These are phyloP conservation scores for Phytopythium aichiense DNA, from an alignment of 352 stramenopile genomes.

Conservation along the genomic window DNA sequence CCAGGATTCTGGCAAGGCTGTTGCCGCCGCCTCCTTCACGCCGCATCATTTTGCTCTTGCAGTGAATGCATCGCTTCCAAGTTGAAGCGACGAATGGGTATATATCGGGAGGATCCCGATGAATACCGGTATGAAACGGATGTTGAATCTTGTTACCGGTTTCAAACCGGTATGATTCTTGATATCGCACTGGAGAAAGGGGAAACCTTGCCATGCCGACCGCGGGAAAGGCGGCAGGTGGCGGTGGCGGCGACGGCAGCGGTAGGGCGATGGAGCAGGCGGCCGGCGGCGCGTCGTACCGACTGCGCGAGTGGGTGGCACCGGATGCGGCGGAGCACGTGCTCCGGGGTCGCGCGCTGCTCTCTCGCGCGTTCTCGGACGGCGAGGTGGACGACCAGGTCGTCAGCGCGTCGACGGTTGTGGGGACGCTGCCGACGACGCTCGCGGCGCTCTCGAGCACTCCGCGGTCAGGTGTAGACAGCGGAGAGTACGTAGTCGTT, in stretches of 20 bases:
- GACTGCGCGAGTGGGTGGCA: neutral
- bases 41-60: too few relatives aligned
- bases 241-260: neutral
- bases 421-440: neutral
- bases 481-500: neutral
- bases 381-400: constrained; percentile 1
- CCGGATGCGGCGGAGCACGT: neutral
- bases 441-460: neutral
- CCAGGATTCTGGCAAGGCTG: neutral
- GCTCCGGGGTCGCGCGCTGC: neutral
- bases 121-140: neutral
- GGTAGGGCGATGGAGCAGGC: neutral
- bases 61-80: too few relatives aligned
- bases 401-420: neutral
- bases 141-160: constrained; percentile 3
- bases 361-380: constrained; percentile 7
- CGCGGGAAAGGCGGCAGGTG: neutral
- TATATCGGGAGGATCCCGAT: too few relatives aligned
- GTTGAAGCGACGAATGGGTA: neutral
- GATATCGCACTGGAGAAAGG: neutral
- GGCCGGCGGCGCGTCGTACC: neutral
- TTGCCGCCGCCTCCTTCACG: neutral
- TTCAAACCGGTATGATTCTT: neutral
- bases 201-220: neutral
- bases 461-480: neutral